Evolutionary conservation across 768 basidiomycete genomes (phyloP).

Genomic region (Lanmaoa pseudosensibilis): DNA sequence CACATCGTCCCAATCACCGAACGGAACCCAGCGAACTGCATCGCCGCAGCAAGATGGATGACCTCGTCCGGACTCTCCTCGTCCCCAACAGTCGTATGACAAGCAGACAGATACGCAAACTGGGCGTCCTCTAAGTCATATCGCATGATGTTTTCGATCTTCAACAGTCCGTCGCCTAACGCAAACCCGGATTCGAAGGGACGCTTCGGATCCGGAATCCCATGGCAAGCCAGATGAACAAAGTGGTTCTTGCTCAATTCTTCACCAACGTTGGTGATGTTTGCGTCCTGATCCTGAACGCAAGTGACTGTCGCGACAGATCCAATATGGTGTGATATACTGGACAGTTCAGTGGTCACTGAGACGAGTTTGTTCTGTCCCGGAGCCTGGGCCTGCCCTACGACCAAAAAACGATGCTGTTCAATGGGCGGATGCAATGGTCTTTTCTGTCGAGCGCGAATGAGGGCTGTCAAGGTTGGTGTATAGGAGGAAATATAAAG

Average conservation of each 20-base stretch:
- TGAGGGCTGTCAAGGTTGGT: not conserved
- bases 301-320: no score
- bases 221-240: no score
- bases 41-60: not conserved
- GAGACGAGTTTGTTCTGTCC: no score
- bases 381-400: no score
- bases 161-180: not conserved
- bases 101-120: slow-evolving; percentile 6
- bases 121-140: not conserved
- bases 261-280: no score
- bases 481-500: not conserved
- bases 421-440: no score
- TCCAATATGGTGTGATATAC: no score
- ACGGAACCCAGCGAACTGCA: slow-evolving; percentile 7
- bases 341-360: no score
- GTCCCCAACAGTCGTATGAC: not conserved
- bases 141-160: not conserved
- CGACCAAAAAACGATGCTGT: no score
- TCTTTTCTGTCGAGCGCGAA: not conserved
- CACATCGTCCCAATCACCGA: slow-evolving; percentile 10
- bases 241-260: no score
- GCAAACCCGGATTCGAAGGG: not conserved
- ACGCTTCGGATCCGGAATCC: no score
- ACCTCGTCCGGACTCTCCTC: slow-evolving; percentile 1
- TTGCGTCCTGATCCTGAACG: no score